Conservation (phyloP, 108 stramenopile genomes). For the Nannochloropsis oceanica region DNA sequence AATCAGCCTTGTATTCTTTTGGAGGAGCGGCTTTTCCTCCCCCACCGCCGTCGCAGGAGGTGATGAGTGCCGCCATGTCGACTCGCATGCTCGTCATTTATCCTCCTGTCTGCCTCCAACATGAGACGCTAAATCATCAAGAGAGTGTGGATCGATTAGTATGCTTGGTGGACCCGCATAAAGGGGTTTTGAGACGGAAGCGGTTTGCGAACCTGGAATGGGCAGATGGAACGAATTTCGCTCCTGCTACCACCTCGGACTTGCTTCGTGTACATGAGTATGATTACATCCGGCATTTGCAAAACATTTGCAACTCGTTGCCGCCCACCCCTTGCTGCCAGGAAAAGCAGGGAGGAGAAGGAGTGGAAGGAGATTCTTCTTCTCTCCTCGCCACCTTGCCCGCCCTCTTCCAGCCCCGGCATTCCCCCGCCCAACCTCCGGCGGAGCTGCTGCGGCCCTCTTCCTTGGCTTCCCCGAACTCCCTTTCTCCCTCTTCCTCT, state of each 20-base stretch:
- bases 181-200: not conserved
- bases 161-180: not conserved
- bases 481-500: not conserved
- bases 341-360: not conserved
- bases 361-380: not conserved
- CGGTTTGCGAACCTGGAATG: conserved; percentile 3
- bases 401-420: not conserved
- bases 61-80: not conserved
- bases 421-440: not conserved
- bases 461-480: not conserved
- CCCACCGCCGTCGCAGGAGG: not conserved
- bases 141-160: not conserved
- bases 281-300: conserved; percentile 24
- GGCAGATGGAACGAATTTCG: not conserved
- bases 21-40: not conserved
- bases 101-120: not conserved
- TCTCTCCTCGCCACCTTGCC: not conserved
- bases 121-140: not conserved
- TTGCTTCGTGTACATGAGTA: conserved; percentile 37
- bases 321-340: not conserved
- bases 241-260: conserved; percentile 17
- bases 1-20: not conserved
- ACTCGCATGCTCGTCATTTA: not conserved
- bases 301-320: conserved; percentile 1
- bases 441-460: not conserved